phyloP scores from a whole-genome alignment of 2,329 filamentous ascomycete species.

The Alternaria brassicae region DNA sequence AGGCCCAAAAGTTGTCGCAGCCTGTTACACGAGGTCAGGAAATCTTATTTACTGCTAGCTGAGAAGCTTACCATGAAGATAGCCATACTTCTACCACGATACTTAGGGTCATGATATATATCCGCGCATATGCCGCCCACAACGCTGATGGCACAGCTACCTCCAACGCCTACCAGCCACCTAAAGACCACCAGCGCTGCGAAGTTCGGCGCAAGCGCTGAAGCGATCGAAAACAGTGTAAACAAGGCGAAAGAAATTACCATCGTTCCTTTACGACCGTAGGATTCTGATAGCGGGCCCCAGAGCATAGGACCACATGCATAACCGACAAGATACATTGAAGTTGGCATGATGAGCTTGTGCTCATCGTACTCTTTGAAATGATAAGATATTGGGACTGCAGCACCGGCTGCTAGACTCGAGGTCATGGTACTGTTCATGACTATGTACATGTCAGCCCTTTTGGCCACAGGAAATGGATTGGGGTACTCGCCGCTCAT shows the following conservation, averaged over 20 bases:
- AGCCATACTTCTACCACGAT: constrained; percentile 40
- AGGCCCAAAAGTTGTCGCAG: constrained; percentile 70
- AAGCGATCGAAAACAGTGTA: constrained; percentile 56
- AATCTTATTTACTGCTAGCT: background rate
- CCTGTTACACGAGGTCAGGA: constrained; percentile 52
- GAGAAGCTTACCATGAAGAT: constrained; percentile 37
- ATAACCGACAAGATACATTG: constrained; percentile 60
- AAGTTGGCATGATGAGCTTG: constrained; percentile 57
- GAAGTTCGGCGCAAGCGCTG: constrained; percentile 54
- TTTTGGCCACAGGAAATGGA: background rate
- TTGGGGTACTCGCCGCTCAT: constrained; percentile 56
- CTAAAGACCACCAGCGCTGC: constrained; percentile 55
- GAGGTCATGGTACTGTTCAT: constrained; percentile 73
- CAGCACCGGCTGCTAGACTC: constrained; percentile 67
- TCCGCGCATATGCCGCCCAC: constrained; percentile 70
- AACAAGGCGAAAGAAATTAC: constrained; percentile 59
- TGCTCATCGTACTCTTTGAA: constrained; percentile 61
- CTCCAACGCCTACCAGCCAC: constrained; percentile 53
- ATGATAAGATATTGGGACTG: constrained; percentile 63
- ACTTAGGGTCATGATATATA: constrained; percentile 64
- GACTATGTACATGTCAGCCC: constrained; percentile 24
- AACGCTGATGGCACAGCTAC: constrained; percentile 63
- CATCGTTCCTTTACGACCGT: constrained; percentile 57
- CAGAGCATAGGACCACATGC: constrained; percentile 55
- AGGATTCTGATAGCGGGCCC: constrained; percentile 55